A percentile compares a stretch with the other conserved stretches of the same genome.
phyloP scores from a whole-genome alignment of 768 basidiomycete species.

The Ephemerocybe angulata region DNA sequence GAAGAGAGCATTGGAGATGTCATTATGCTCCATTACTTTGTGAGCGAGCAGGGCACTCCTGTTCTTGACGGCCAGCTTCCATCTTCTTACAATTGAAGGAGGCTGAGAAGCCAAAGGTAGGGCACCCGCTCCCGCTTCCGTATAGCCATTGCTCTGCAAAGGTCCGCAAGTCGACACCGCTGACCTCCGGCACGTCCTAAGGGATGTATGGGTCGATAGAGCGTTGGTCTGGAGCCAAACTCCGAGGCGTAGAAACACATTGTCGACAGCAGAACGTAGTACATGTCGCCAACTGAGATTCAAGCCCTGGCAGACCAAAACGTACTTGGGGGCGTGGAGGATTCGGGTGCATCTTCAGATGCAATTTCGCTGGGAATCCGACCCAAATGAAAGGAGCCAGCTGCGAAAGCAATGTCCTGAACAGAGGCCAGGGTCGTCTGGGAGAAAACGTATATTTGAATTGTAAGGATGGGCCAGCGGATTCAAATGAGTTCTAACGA shows the following conservation, averaged over 20 bases:
- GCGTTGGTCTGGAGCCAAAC: slow-evolving; percentile 46
- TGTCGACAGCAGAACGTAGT: slow-evolving; percentile 76
- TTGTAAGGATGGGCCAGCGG: slow-evolving; percentile 92
- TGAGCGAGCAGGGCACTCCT: slow-evolving; percentile 84
- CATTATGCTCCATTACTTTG: slow-evolving; percentile 65
- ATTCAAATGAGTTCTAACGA: slow-evolving; percentile 3
- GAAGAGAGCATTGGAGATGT: slow-evolving; percentile 55
- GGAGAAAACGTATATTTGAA: slow-evolving; percentile 89
- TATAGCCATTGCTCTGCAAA: slow-evolving; percentile 99
- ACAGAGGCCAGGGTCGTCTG: slow-evolving; percentile 84
- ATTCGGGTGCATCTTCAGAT: slow-evolving; percentile 58
- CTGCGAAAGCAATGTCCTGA: slow-evolving; percentile 94
- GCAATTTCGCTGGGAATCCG: slow-evolving; percentile 61
- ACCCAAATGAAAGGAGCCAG: slow-evolving; percentile 86
- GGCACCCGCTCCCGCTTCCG: slow-evolving; percentile 94
- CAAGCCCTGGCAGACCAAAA: slow-evolving; percentile 90
- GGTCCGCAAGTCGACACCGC: slow-evolving; percentile 81
- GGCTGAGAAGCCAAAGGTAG: slow-evolving; percentile 83
- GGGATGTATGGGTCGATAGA: slow-evolving; percentile 85
- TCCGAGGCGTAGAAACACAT: slow-evolving; percentile 92
- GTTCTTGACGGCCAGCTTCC: slow-evolving; percentile 96
- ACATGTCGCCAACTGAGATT: slow-evolving; percentile 64
- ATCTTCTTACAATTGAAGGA: slow-evolving; percentile 97
- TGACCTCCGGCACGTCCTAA: slow-evolving; percentile 88
- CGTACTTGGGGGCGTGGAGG: slow-evolving; percentile 71